A percentile compares a stretch with the other conserved stretches of the same genome.
These are phyloP conservation scores for Lichtheimia ramosa DNA, from an alignment of 371 early-diverging fungal genomes.

Conservation along the genomic window DNA sequence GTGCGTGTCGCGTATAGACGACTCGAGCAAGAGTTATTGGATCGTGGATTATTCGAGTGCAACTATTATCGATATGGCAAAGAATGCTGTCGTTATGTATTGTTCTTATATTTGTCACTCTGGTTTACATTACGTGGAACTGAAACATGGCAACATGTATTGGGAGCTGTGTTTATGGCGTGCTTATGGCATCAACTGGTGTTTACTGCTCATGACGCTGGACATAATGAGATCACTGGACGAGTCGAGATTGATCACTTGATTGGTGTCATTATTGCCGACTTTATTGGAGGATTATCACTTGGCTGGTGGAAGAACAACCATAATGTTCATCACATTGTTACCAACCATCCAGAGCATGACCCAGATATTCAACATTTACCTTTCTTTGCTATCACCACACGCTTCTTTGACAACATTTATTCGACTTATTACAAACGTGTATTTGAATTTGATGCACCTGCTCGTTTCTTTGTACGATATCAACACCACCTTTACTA, in stretches of 20 bases:
- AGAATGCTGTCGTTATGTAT: slow-evolving; percentile 70
- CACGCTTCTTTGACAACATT: slow-evolving; percentile 75
- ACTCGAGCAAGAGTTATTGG: slow-evolving; percentile 65
- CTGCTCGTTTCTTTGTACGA: slow-evolving; percentile 72
- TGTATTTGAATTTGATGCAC: slow-evolving; percentile 76
- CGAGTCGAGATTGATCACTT: slow-evolving; percentile 70
- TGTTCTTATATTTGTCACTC: slow-evolving; percentile 58
- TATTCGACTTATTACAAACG: slow-evolving; percentile 90
- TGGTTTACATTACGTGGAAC: slow-evolving; percentile 69
- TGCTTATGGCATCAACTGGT: slow-evolving; percentile 92
- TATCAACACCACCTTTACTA: slow-evolving; percentile 90
- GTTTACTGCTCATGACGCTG: slow-evolving; percentile 93
- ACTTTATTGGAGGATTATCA: slow-evolving; percentile 86
- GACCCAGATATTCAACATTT: slow-evolving; percentile 98
- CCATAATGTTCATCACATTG: slow-evolving; percentile 94
- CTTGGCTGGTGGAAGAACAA: slow-evolving; percentile 97
- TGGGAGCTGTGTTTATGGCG: slow-evolving; percentile 64
- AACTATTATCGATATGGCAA: slow-evolving; percentile 76
- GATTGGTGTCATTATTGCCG: slow-evolving; percentile 81
- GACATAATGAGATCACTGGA: slow-evolving; percentile 89
- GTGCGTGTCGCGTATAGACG: slow-evolving; percentile 59
- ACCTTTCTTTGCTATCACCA: slow-evolving; percentile 91
- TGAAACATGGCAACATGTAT: slow-evolving; percentile 57
- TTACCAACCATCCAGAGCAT: slow-evolving; percentile 88
- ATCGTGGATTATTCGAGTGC: slow-evolving; percentile 70